Percentiles rank a stretch among this genome's conserved stretches.
phyloP scores from a whole-genome alignment of 257 asterid species.

The Anisodus acutangulus region DNA sequence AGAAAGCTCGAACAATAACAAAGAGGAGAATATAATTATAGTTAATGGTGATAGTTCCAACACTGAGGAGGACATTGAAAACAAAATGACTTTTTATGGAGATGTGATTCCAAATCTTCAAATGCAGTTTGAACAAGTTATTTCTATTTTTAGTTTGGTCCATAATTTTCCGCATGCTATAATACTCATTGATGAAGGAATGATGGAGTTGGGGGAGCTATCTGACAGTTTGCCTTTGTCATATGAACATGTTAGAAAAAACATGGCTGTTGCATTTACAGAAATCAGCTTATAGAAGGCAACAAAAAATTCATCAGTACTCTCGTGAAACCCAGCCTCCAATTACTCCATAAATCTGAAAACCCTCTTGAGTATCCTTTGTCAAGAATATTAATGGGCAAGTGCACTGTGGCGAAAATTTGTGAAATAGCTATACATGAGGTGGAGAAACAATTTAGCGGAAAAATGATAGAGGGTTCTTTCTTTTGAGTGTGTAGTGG shows the following conservation, averaged over 20 bases:
- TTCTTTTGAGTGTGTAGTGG: no score
- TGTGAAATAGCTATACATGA: background rate
- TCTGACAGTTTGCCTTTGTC: background rate
- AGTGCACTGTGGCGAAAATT: background rate
- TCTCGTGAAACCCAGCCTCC: background rate
- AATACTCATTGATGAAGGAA: background rate
- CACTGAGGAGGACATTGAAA: background rate
- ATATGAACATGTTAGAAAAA: background rate
- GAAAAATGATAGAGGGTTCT: no score
- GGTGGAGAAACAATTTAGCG: conserved; percentile 16
- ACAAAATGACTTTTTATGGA: background rate
- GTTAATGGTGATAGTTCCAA: conserved; percentile 29
- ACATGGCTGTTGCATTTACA: background rate
- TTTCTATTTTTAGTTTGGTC: background rate
- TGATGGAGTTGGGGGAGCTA: background rate
- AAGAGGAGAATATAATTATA: conserved; percentile 27
- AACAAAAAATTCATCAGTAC: background rate
- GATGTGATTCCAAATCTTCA: background rate
- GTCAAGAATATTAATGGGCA: background rate
- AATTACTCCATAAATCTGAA: background rate
- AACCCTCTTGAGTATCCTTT: conserved; percentile 4
- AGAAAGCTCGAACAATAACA: conserved; percentile 31
- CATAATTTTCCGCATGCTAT: background rate
- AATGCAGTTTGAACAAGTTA: background rate
- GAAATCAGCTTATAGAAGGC: conserved; percentile 13